Evolutionary conservation across 805 yeast genomes (phyloP).

Genomic region (Metschnikowia matae): DNA sequence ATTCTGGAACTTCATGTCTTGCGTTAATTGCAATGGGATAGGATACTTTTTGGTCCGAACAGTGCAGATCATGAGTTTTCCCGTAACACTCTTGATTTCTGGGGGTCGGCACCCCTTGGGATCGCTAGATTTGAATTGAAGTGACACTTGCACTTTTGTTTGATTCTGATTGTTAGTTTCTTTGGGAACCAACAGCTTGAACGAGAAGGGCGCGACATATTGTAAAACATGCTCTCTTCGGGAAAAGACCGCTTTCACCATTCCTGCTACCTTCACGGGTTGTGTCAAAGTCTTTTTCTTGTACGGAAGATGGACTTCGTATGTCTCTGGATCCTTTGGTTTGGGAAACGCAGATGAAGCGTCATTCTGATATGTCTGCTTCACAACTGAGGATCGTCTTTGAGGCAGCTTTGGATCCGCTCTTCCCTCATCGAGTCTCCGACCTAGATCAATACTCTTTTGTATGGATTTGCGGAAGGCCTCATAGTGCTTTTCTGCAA

Average conservation of each 20-base stretch:
- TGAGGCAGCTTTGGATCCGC: not conserved
- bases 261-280: constrained; percentile 22
- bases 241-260: constrained; percentile 17
- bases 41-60: constrained; percentile 29
- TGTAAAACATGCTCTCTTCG: constrained; percentile 12
- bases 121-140: constrained; percentile 9
- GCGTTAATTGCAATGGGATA: constrained; percentile 17
- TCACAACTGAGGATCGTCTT: constrained; percentile 15
- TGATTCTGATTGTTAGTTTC: not conserved
- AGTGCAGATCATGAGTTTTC: constrained; percentile 15
- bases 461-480: constrained; percentile 16
- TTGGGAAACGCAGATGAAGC: not conserved
- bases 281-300: constrained; percentile 22
- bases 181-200: not conserved
- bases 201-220: constrained; percentile 12
- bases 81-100: constrained; percentile 13
- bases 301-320: constrained; percentile 18
- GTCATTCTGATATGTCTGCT: constrained; percentile 12
- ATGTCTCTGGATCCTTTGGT: not conserved
- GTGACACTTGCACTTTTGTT: constrained; percentile 4
- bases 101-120: constrained; percentile 11
- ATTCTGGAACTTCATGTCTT: constrained; percentile 15
- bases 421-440: constrained; percentile 7
- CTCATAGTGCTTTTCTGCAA: constrained; percentile 16
- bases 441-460: constrained; percentile 5